Conservation (phyloP, 441 rosid genomes). For the Populus hybrid region DNA sequence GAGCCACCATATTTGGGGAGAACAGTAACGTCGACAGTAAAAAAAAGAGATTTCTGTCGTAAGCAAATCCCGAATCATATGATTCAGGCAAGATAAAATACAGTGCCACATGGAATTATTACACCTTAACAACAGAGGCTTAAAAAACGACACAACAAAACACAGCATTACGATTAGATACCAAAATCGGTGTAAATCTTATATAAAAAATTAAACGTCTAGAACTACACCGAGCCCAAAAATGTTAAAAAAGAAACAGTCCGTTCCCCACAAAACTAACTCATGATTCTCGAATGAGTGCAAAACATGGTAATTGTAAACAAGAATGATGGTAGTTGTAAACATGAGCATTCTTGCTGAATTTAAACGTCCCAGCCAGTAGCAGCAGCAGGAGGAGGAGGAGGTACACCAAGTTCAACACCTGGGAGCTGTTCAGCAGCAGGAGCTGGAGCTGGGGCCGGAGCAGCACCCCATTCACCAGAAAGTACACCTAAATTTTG, state of each 20-base stretch:
- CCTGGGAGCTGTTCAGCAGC: constrained; percentile 17
- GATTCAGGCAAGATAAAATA: too few species aligned
- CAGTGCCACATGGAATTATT: not conserved
- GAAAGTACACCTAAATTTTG: not conserved
- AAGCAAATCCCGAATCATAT: too few species aligned
- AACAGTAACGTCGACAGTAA: not conserved
- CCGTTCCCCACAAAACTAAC: constrained; percentile 8
- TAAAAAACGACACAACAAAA: not conserved
- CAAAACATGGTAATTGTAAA: not conserved
- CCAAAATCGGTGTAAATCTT: constrained; percentile 13
- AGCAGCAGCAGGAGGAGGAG: not conserved
- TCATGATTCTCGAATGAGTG: not conserved
- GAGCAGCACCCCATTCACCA: constrained; percentile 44
- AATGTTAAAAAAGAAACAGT: constrained; percentile 1
- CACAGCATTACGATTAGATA: not conserved
- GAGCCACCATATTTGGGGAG: not conserved
- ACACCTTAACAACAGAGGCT: not conserved
- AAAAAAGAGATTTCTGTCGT: not conserved
- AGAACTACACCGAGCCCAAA: constrained; percentile 17
- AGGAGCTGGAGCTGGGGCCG: constrained; percentile 22
- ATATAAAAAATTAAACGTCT: constrained; percentile 2
- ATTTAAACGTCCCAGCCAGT: constrained; percentile 42
- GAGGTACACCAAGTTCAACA: not conserved
- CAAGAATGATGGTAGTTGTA: not conserved
- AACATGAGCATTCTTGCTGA: not conserved